Evolutionary conservation across 257 asterid species (phyloP), one percentile per base, ranked within the genome.

Genomic region (Craterostigma plantagineum): DNA sequence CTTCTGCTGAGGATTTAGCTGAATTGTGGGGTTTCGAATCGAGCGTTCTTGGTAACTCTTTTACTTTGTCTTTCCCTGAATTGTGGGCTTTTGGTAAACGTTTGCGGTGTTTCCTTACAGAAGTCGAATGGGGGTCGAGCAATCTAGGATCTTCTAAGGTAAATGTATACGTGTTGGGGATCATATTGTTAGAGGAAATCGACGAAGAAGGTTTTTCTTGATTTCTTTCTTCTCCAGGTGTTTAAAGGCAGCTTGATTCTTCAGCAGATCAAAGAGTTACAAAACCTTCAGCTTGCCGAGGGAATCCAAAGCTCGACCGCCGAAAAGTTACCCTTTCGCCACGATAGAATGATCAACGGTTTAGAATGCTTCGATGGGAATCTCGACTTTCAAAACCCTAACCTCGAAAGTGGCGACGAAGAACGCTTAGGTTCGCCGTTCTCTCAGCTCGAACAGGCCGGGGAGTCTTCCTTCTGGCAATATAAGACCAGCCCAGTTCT

Each of bases 1-100:
- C 96, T 53, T 66, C 91, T 43, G 92, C 94, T 7, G 69, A 51
- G 36, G 83, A 85, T 16, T 63, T 85, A 13, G 86, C 91, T 0
- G 73, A 55, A 8, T 44, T 72, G 33, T 85, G 92, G 96, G 91
- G 90, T 18, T 58, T 79, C 39, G 53, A 70, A 38, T 53, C 57
- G 53, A 62, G 62, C 40, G 53, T 60, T 42, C 46, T 66, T 49
- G 66, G 60, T 34, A 46, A 36, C n/a, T 53, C 48, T 1, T 35
- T 16, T n/a, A n/a, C 46, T 18, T 50, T 15, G 18, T 52, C 52
- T 35, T 45, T 49, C 23, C 55, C 47, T 10, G 30, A 23, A 23
- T 23, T 23, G 6, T 23, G 30, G 30, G 30, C 30, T 23, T 23
- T 23, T 23, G 30, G 4, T 23, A 6, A 23, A 6, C 2, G 34